Conservation (phyloP, 176 grass and related monocot genomes). For the Phragmites australis region DNA sequence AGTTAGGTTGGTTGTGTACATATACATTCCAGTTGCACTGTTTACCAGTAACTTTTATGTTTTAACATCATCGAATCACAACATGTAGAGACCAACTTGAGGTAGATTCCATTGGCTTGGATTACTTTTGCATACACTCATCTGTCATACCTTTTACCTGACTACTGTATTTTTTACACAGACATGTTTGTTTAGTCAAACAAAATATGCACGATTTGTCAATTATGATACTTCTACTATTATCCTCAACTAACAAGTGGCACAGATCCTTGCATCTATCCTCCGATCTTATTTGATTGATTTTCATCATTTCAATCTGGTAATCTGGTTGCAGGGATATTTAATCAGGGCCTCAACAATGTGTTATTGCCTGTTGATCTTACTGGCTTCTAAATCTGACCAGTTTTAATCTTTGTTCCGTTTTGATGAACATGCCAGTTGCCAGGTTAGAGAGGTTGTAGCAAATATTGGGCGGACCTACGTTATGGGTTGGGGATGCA, state of each 20-base stretch:
- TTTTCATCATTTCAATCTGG: neutral
- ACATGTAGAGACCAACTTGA: constrained; percentile 1
- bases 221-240: neutral
- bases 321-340: neutral
- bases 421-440: neutral
- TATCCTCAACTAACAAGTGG: neutral
- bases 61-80: neutral
- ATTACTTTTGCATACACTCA: neutral
- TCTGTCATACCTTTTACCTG: neutral
- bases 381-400: neutral
- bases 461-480: too few relatives aligned
- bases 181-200: neutral
- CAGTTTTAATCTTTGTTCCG: neutral
- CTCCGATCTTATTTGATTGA: neutral
- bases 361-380: neutral
- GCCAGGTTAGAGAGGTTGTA: neutral
- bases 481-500: too few relatives aligned
- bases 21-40: neutral
- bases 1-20: neutral
- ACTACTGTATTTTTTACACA: neutral
- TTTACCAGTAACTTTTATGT: neutral
- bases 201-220: neutral
- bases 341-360: neutral
- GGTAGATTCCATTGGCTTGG: neutral
- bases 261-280: neutral